Conservation (phyloP, 139 green algal genomes). For the Chara braunii region DNA sequence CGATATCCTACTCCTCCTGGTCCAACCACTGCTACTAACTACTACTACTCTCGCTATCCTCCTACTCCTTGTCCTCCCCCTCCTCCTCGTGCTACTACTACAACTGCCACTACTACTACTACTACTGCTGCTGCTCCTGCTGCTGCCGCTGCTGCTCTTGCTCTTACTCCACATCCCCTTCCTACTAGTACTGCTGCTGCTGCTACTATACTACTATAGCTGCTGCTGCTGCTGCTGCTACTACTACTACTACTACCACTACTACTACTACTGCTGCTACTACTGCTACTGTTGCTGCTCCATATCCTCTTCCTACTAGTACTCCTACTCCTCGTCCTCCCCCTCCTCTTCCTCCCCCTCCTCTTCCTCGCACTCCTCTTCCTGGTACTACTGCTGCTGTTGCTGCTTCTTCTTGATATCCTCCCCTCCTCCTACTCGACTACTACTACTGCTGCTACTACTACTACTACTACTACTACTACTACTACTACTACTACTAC, state of each 20-base stretch:
- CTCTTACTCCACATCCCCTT: background rate
- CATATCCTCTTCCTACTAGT: background rate
- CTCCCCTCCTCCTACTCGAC: background rate
- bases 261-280: conserved; percentile 2
- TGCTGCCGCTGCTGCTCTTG: background rate
- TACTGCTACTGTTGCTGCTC: background rate
- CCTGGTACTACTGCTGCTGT: background rate
- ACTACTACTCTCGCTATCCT: background rate
- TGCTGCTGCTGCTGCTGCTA: background rate
- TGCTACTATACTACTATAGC: conserved; percentile 1
- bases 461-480: conserved; percentile 5
- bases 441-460: conserved; percentile 3
- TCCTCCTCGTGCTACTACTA: background rate
- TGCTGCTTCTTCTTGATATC: background rate
- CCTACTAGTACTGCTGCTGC: background rate
- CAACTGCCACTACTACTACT: conserved; percentile 2
- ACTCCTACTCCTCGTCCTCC: background rate
- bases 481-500: conserved; percentile 3
- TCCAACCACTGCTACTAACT: background rate
- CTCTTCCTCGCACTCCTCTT: background rate
- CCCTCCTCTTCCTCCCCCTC: background rate
- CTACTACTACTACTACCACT: conserved; percentile 4
- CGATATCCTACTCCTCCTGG: background rate
- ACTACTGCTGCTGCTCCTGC: background rate
- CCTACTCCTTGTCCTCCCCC: background rate